These are phyloP conservation scores for Metschnikowia cubensis DNA, from an alignment of 805 yeast genomes.

Conservation along the genomic window DNA sequence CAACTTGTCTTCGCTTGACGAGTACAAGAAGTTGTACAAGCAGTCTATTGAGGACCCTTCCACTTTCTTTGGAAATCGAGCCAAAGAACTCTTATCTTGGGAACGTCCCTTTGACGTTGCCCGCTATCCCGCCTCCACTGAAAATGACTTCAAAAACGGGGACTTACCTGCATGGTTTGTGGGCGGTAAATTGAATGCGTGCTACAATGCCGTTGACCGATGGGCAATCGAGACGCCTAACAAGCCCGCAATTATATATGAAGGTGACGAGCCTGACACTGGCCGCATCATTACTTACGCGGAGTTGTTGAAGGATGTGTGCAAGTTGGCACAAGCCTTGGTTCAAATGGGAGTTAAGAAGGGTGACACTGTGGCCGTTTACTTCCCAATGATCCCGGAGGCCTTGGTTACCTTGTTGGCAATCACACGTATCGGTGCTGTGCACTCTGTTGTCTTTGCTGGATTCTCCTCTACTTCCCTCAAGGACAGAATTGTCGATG, in stretches of 20 bases:
- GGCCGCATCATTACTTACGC: constrained; percentile 76
- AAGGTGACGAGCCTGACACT: constrained; percentile 85
- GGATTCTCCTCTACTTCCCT: constrained; percentile 94
- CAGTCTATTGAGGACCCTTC: constrained; percentile 79
- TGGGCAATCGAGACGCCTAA: constrained; percentile 87
- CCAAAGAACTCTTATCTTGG: constrained; percentile 73
- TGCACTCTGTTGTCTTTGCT: constrained; percentile 94
- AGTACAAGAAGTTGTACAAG: constrained; percentile 47
- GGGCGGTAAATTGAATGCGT: constrained; percentile 89
- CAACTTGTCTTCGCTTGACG: constrained; percentile 14
- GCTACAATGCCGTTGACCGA: constrained; percentile 91
- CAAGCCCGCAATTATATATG: constrained; percentile 81
- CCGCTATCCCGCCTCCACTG: constrained; percentile 53
- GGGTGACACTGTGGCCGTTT: constrained; percentile 96
- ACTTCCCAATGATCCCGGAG: constrained; percentile 97
- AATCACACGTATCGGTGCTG: constrained; percentile 88
- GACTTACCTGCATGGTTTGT: constrained; percentile 87
- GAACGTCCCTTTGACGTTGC: constrained; percentile 69
- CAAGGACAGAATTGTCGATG: constrained; percentile 86
- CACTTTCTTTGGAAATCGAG: constrained; percentile 73
- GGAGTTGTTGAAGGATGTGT: constrained; percentile 79
- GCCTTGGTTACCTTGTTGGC: constrained; percentile 94
- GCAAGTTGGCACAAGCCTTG: constrained; percentile 81
- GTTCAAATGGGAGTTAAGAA: constrained; percentile 80
- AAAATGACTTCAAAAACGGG: constrained; percentile 50